Evolutionary conservation across 352 stramenopile genomes (phyloP).

Genomic region (Halophytophthora batemanensis): DNA sequence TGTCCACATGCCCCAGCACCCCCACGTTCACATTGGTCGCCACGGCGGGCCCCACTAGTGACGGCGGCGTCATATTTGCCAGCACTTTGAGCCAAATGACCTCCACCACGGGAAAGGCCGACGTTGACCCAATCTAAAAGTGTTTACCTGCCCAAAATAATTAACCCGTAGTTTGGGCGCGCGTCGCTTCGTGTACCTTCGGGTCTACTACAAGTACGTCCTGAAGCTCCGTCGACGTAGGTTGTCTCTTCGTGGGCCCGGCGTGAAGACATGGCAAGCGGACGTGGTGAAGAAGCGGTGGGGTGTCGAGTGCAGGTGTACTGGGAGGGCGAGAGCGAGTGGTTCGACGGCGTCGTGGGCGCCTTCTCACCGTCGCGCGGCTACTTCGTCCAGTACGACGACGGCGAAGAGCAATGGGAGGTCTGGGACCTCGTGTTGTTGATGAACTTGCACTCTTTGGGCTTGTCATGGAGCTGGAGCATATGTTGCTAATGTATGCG

Average conservation of each 20-base stretch:
- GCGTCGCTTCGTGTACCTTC: no score
- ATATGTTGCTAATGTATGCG: not conserved
- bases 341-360: conserved; percentile 61
- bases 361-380: conserved; percentile 27
- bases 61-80: not conserved
- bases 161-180: no score
- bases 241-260: no score
- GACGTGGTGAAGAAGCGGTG: conserved; percentile 19
- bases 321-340: conserved; percentile 63
- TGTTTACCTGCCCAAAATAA: no score
- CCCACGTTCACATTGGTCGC: conserved; percentile 96
- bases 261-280: no score
- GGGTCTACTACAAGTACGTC: no score
- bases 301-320: conserved; percentile 59
- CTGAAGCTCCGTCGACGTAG: no score
- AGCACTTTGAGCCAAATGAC: not conserved
- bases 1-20: conserved; percentile 98
- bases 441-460: no score
- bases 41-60: not conserved
- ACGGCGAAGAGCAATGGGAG: conserved; percentile 81
- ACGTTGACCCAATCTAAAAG: not conserved
- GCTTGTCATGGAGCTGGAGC: not conserved
- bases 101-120: not conserved
- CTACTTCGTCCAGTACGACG: conserved; percentile 70
- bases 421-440: conserved; percentile 4